phyloP scores from a whole-genome alignment of 768 basidiomycete genomes.

The Panaeolus cyanescens region DNA sequence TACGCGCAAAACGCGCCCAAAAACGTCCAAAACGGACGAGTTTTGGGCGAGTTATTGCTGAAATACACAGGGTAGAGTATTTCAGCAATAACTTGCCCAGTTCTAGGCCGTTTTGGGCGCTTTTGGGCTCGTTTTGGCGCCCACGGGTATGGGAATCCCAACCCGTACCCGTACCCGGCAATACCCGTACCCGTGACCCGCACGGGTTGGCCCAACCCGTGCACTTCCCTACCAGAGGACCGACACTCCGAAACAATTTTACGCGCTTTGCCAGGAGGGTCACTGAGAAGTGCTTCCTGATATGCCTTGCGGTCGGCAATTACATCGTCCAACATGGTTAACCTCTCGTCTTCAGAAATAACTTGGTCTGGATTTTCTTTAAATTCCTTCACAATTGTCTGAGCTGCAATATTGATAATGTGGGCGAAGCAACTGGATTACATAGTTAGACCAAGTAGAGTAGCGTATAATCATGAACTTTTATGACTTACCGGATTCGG shows the following conservation, averaged over 20 bases:
- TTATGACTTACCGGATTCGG: conserved; percentile 20
- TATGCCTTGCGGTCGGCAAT: conserved; percentile 6
- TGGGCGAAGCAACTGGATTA: conserved; percentile 26
- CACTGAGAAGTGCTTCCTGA: conserved; percentile 13
- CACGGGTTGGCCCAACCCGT: no score
- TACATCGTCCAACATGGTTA: background rate
- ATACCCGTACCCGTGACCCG: no score
- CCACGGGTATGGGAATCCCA: no score
- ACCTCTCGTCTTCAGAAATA: background rate
- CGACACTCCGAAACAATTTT: conserved; percentile 25
- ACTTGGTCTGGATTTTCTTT: conserved; percentile 16
- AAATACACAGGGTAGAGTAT: no score
- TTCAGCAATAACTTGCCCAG: no score
- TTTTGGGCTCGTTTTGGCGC: no score
- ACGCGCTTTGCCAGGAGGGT: conserved; percentile 20
- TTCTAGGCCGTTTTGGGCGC: no score
- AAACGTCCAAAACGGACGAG: no score
- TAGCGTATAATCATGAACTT: background rate
- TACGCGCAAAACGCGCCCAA: no score
- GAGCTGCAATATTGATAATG: conserved; percentile 27
- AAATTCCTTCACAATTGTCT: conserved; percentile 23
- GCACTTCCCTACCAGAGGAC: no score
- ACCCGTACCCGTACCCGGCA: no score
- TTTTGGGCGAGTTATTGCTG: no score
- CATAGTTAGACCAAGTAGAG: background rate